Evolutionary conservation across 1,284 basidiomycete species (phyloP), one percentile per base, ranked within the genome.

Genomic region (Salmacisia buchloeana): DNA sequence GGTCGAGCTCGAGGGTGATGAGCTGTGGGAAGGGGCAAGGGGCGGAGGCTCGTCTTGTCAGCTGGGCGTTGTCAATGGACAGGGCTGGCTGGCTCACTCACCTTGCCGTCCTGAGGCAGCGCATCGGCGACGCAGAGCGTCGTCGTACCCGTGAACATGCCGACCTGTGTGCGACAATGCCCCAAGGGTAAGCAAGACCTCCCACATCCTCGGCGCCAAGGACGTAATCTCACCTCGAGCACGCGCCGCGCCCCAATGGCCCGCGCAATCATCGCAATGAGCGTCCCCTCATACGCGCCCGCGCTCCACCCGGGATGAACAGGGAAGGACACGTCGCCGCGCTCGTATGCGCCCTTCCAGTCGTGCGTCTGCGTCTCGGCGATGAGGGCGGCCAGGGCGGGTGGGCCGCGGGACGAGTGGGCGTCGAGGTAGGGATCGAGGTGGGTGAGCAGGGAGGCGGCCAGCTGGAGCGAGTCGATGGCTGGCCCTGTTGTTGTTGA

Each of bases 1-100:
- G 69, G 54, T 80, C 79, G 63, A 79, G 69, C 41, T 81, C 80
- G 29, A 80, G 68, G 1, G 76, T 71, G 18, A 74, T 69, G 39
- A 81, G 66, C n/a, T 63, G 62, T 35, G 67, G 45, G 27, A 72
- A 66, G 13, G 60, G 60, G 4, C 65, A 66, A 2, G 74, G 21
- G 2, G 71, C 58, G n/a, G 65, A 54, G 12, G 52, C 29, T 12
- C 52, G 21, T 10, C 33, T 23, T 7, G 13, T 6, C 6, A 5
- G 52, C 52, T 7, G 18, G 12, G 6, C 52, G 9, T 9, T 18
- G 7, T 38, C 10, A 38, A 38, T n/a, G n/a, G 36, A 38, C 9
- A 38, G 36, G 36, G 36, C 18, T 18, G 25, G 29, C 46, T 7
- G 9, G 27, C 3, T 25, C 3, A 29, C 49, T 12, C 34, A 61